A percentile compares a stretch with the other conserved stretches of the same genome.
Conservation (phyloP, 148 eudicot genomes). For the Tetragonia tetragonoides region DNA sequence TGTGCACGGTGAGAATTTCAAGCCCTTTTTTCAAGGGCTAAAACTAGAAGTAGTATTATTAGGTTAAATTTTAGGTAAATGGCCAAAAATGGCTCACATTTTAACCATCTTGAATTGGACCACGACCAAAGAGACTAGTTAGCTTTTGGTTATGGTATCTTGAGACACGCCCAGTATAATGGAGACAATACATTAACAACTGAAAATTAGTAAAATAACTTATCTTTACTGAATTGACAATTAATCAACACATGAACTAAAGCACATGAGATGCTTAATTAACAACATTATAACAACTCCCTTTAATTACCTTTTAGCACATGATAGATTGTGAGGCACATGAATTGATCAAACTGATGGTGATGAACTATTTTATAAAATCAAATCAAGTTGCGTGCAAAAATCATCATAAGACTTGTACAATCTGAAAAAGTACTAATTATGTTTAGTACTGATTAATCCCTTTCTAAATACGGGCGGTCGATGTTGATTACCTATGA, state of each 20-base stretch:
- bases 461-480: background rate
- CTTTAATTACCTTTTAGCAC: constrained; percentile 23
- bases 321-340: constrained; percentile 20
- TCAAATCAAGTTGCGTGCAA: constrained; percentile 8
- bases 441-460: too few species aligned
- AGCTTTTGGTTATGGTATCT: constrained; percentile 37
- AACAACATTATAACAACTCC: background rate
- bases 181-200: constrained; percentile 22
- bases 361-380: background rate
- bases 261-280: background rate
- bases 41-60: too few species aligned
- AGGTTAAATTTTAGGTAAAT: too few species aligned
- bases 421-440: background rate
- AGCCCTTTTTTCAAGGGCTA: too few species aligned
- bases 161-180: constrained; percentile 41
- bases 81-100: background rate
- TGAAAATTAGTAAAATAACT: constrained; percentile 9
- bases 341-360: constrained; percentile 16
- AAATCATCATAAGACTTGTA: background rate
- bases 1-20: background rate
- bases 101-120: background rate
- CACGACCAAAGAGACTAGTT: background rate
- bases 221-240: constrained; percentile 12
- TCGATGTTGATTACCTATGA: background rate
- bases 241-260: background rate